Evolutionary conservation across 2,329 filamentous ascomycete genomes (phyloP), one percentile per base, ranked within the genome.

Genomic region (Penicillium rolfsii): DNA sequence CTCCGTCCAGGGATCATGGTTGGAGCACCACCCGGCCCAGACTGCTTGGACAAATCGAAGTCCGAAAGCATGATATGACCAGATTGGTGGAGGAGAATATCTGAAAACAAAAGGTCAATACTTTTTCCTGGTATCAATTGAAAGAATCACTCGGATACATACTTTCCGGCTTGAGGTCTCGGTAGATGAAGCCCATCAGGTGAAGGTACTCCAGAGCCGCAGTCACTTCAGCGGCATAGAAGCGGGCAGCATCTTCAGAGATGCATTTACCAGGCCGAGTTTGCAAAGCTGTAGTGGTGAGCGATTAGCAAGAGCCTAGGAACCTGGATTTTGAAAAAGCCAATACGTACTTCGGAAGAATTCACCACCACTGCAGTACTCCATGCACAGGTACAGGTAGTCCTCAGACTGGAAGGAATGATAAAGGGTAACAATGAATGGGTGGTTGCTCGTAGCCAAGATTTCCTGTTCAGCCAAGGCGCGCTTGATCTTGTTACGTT

Each of bases 11-110:
- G 85, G 72, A 99, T 97, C 94, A 99, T 98, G 26, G 93, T 97
- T 52, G 95, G 95, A 73, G 94, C 94, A 80, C 95, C 95, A 73
- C 93, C 95, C 16, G 91, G 89, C 67, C 96, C 95, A 6, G 95
- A 99, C 79, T 99, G 95, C 79, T 99, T 99, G 9, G 93, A 97
- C 64, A 99, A 81, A 78, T 99, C 95, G 78, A 99, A 99, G 80
- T 99, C 95, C 63, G 95, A 98, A 76, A 99, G 85, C 95, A 99
- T 99, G 71, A 99, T 99, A 78, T 99, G 95, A 16, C 95, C 95
- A n/a, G 95, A 98, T 77, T 99, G 95, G 76, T 99, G 95, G 24
- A 99, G 87, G 14, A 99, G 84, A 67, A 99, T 99, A 71, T 99
- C 93, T 97, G 68, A 6, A 40, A n/a, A 43, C 28, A 68, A 84